Percentiles rank a stretch among this genome's conserved stretches.
Conservation (phyloP, 495 filamentous ascomycete species). For the Penicillium riverlandense region DNA sequence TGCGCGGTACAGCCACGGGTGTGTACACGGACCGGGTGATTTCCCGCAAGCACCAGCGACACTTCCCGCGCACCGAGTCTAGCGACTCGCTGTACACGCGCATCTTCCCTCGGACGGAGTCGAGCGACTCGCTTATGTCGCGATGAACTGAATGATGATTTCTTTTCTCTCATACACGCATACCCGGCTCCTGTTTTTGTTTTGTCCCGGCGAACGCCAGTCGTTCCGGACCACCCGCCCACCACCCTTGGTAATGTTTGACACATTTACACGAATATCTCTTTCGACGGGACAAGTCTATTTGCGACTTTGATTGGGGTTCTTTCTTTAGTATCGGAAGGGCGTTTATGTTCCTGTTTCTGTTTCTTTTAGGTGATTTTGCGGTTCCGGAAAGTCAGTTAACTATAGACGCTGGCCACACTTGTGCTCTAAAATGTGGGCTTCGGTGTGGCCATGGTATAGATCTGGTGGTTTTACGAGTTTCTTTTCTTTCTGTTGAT, state of each 20-base stretch:
- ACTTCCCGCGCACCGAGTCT: constrained; percentile 38
- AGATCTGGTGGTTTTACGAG: constrained; percentile 1
- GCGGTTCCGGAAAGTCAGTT: constrained; percentile 8
- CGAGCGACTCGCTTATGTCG: constrained; percentile 38
- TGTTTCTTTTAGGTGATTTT: constrained; percentile 12
- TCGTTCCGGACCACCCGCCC: constrained; percentile 3
- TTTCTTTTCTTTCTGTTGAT: constrained; percentile 7
- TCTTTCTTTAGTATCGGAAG: constrained; percentile 2
- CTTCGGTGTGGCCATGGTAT: constrained; percentile 12
- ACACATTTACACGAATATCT: constrained; percentile 1
- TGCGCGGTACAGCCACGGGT: constrained; percentile 35
- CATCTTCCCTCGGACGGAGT: constrained; percentile 37
- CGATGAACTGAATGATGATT: constrained; percentile 16
- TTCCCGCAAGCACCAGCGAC: constrained; percentile 35
- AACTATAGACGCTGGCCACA: constrained; percentile 13
- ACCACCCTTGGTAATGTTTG: constrained; percentile 2
- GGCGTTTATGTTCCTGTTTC: not conserved
- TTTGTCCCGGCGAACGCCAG: constrained; percentile 7
- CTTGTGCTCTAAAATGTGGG: not conserved
- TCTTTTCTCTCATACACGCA: constrained; percentile 1
- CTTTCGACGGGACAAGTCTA: not conserved
- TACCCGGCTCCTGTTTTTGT: not conserved
- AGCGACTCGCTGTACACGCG: constrained; percentile 37
- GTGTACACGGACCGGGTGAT: constrained; percentile 39
- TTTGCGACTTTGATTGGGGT: constrained; percentile 6